These are phyloP conservation scores for Hagleromyces aurorensis DNA, from an alignment of 805 yeast genomes.

Conservation along the genomic window DNA sequence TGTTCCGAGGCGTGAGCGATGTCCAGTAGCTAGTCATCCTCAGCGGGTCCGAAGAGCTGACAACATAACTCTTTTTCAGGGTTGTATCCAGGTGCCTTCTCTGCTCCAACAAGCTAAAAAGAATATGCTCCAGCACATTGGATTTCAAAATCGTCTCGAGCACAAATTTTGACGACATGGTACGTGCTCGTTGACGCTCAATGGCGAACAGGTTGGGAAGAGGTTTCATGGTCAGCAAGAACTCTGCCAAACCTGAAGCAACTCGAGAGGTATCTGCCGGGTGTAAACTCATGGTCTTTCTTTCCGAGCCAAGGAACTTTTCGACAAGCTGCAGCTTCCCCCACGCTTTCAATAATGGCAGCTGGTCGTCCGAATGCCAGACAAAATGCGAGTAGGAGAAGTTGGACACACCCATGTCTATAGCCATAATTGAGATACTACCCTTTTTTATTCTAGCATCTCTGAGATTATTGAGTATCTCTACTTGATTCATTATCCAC, in stretches of 20 bases:
- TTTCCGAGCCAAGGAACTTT: constrained; percentile 8
- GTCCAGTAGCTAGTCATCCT: constrained; percentile 26
- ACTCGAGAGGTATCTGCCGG: constrained; percentile 22
- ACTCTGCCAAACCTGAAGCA: constrained; percentile 21
- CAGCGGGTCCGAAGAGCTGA: constrained; percentile 24
- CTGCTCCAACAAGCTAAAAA: constrained; percentile 14
- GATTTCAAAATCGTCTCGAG: constrained; percentile 45
- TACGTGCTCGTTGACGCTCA: constrained; percentile 51
- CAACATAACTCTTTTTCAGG: constrained; percentile 6
- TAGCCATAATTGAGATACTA: constrained; percentile 23
- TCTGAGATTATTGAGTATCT: constrained; percentile 9
- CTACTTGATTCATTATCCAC: constrained; percentile 12
- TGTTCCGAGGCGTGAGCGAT: constrained; percentile 5
- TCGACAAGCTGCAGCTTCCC: constrained; percentile 27
- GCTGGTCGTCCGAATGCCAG: constrained; percentile 15
- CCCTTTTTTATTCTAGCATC: constrained; percentile 7
- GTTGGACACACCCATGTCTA: constrained; percentile 35
- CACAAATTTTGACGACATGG: constrained; percentile 38
- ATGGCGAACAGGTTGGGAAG: constrained; percentile 39
- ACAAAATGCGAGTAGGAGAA: constrained; percentile 28
- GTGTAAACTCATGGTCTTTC: constrained; percentile 12
- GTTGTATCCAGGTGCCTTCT: constrained; percentile 2
- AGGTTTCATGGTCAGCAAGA: constrained; percentile 12
- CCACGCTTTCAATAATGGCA: constrained; percentile 31
- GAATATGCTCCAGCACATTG: constrained; percentile 42